These are phyloP conservation scores for Macrocybe sp. DNA, from an alignment of 1,284 basidiomycete genomes.

Conservation along the genomic window DNA sequence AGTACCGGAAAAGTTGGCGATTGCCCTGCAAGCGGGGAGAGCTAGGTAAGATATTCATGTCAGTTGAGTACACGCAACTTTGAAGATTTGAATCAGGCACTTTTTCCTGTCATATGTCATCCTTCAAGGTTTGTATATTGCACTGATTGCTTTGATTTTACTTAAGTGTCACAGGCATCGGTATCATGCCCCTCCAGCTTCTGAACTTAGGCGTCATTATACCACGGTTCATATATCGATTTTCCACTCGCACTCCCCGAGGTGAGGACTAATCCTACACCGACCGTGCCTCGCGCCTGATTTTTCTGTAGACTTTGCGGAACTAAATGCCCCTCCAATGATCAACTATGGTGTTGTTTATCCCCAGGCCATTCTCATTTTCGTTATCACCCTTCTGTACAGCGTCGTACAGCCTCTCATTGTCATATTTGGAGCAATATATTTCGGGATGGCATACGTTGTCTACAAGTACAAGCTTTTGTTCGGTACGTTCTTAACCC, in stretches of 20 bases:
- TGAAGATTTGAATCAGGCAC: conserved; percentile 44
- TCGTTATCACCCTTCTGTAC: conserved; percentile 92
- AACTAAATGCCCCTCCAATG: conserved; percentile 95
- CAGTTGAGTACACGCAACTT: conserved; percentile 15
- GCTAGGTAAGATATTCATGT: conserved; percentile 44
- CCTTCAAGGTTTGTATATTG: conserved; percentile 61
- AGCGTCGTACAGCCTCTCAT: conserved; percentile 95
- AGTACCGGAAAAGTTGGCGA: conserved; percentile 86
- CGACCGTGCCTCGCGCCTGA: neutral
- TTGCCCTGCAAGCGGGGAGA: conserved; percentile 69
- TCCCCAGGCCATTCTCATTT: conserved; percentile 93
- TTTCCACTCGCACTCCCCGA: conserved; percentile 81
- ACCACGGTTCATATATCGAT: conserved; percentile 67
- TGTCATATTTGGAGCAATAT: conserved; percentile 89
- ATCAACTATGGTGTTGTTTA: conserved; percentile 93
- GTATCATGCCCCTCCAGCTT: conserved; percentile 92
- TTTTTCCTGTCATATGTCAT: conserved; percentile 97
- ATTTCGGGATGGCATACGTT: conserved; percentile 90
- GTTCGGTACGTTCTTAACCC: conserved; percentile 62
- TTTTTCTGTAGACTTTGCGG: conserved; percentile 72
- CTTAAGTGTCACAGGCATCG: conserved; percentile 54
- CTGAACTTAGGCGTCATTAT: conserved; percentile 85
- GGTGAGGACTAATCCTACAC: conserved; percentile 40
- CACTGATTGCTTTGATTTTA: conserved; percentile 4
- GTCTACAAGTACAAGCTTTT: conserved; percentile 98